A percentile compares a stretch with the other conserved stretches of the same genome.
These are phyloP conservation scores for Russula olivacea DNA, from an alignment of 768 basidiomycete genomes.

Conservation along the genomic window DNA sequence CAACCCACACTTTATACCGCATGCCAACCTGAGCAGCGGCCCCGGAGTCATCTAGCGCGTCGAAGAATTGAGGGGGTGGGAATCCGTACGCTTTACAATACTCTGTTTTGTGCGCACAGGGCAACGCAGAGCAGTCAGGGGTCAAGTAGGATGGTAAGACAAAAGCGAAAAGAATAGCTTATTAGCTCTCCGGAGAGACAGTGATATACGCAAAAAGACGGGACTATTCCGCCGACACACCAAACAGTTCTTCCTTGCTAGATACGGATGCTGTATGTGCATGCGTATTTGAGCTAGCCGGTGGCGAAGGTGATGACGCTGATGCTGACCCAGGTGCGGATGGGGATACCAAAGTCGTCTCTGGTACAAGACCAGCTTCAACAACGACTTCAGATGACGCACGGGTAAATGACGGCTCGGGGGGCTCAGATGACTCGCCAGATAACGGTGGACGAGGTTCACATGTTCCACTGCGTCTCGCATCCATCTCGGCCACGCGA, in stretches of 20 bases:
- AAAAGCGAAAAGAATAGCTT: not conserved
- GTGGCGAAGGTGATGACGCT: not conserved
- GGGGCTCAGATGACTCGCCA: not conserved
- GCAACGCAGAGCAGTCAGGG: not conserved
- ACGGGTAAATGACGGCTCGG: not conserved
- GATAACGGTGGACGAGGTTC: not conserved
- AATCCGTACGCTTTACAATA: constrained; percentile 4
- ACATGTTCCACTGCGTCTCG: not conserved
- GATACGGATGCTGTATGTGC: not conserved
- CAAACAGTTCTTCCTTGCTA: constrained; percentile 7
- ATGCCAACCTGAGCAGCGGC: not conserved
- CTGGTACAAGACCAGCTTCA: not conserved
- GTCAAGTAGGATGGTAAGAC: not conserved
- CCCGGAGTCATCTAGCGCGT: not conserved
- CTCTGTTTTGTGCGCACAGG: not conserved
- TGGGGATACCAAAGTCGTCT: not conserved
- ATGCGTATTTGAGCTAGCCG: not conserved
- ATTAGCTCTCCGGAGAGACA: not conserved
- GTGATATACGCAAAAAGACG: not conserved
- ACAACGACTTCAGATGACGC: not conserved
- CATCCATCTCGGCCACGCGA: not conserved
- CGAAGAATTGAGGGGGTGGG: constrained; percentile 5
- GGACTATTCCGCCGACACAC: not conserved
- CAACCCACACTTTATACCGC: constrained; percentile 25
- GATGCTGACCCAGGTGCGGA: not conserved